These are phyloP conservation scores for Mycena sp. DNA, from an alignment of 1,284 basidiomycete genomes.

Conservation along the genomic window DNA sequence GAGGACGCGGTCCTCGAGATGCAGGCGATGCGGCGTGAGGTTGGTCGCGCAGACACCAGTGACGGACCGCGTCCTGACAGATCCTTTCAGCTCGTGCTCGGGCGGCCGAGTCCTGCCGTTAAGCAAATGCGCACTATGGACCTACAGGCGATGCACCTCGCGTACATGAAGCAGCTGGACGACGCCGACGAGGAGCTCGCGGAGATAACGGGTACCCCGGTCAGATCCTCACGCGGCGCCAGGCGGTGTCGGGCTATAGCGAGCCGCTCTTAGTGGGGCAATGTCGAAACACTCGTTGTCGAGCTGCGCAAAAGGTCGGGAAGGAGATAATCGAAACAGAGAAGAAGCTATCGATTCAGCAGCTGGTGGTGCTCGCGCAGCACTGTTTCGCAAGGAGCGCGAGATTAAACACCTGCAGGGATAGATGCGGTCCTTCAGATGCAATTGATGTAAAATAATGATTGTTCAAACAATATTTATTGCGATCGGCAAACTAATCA, in stretches of 20 bases:
- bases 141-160: slow-evolving; percentile 13
- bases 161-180: slow-evolving; percentile 30
- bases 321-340: slow-evolving; percentile 24
- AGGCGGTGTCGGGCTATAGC: slow-evolving; percentile 20
- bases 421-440: slow-evolving; percentile 4
- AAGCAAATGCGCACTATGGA: slow-evolving; percentile 21
- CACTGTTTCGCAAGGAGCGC: slow-evolving; percentile 25
- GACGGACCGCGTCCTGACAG: background rate
- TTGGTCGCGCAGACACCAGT: background rate
- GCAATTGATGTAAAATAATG: slow-evolving; percentile 1
- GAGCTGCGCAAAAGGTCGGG: slow-evolving; percentile 28
- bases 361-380: slow-evolving; percentile 25
- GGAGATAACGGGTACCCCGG: slow-evolving; percentile 17
- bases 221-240: slow-evolving; percentile 10
- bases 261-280: slow-evolving; percentile 13
- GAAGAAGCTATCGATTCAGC: slow-evolving; percentile 7
- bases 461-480: slow-evolving; percentile 17
- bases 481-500: slow-evolving; percentile 38
- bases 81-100: slow-evolving; percentile 24
- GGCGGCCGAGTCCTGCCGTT: slow-evolving; percentile 20
- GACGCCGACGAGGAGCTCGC: slow-evolving; percentile 28
- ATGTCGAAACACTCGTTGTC: slow-evolving; percentile 15
- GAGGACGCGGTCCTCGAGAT: slow-evolving; percentile 10
- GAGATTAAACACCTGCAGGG: slow-evolving; percentile 29
- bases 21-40: slow-evolving; percentile 27